Base-by-base conservation (phyloP, 176 grass and related monocot genomes). In the Ensete glaucum region DNA sequence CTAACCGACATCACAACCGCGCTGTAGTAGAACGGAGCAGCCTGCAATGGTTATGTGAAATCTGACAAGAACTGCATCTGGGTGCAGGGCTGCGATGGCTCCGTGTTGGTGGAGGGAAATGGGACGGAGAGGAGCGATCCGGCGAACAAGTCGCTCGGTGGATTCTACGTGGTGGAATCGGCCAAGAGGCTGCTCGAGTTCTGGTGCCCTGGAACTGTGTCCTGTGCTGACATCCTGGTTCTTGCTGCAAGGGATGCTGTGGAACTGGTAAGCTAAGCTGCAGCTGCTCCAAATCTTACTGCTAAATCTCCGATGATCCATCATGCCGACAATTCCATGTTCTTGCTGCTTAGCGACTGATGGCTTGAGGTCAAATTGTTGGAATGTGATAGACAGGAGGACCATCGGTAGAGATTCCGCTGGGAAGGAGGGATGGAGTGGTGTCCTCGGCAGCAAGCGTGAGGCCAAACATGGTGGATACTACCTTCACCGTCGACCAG, bases 221-320 rank as follows among this genome's bases (percentile, higher is more conserved):
- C 95, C 11, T 98, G 95, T 71, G 89, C 90, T 11, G 95, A 98
- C 76, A 93, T 98, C 53, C 0, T 98, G 13, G 95, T 98, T 25
- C 88, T 98, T 1, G 95, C 88, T 1, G 86, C 90, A 17, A 89
- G 95, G 79, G 95, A 98, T 64, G 88, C 90, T 6, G 95, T 98
- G 53, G 77, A 55, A 82, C 77, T 93, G 75, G 94, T 98, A 83
- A 91, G 88, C 79, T 69, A 52, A 23, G 15, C 24, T 72, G 26
- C 67, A 49, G 54, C 54, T 57, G 15, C 13, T 13, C 55, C 55
- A 12, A 3, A 14, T 13, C 55, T 13, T 17, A 19, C 55, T 6
- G 34, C 34, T 6, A 43, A 5, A 43, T 43, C 34, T 43, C 3
- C 34, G 34, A 43, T 4, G 34, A 43, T 43, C 34, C 34, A 43